Conservation (phyloP, 2,329 filamentous ascomycete genomes). For the Hymenoscyphus albidus region DNA sequence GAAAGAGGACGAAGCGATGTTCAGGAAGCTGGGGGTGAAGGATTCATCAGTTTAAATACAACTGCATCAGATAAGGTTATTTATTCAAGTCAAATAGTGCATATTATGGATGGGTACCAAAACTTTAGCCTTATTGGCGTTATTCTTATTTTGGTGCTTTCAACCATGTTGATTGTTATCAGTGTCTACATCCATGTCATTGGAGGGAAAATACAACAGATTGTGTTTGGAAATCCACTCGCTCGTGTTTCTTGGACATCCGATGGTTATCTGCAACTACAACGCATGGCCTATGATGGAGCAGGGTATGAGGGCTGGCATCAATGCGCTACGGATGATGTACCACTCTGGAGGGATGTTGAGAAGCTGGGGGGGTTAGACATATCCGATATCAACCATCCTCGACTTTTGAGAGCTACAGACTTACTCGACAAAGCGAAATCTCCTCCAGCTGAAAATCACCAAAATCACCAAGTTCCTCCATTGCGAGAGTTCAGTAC, state of each 20-base stretch:
- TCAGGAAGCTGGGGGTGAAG: no score
- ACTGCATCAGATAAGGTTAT: no score
- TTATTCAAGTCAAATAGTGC: no score
- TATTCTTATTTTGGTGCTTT: no score
- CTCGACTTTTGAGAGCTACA: neutral
- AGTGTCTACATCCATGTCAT: no score
- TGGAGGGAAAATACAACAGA: constrained; percentile 11
- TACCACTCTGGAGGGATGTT: neutral
- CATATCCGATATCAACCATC: constrained; percentile 2
- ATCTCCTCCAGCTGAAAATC: no score
- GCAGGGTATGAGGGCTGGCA: constrained; percentile 12
- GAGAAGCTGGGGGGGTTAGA: constrained; percentile 2
- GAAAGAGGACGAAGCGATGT: no score
- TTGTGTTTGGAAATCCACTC: constrained; percentile 4
- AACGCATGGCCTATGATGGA: constrained; percentile 22
- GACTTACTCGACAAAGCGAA: no score
- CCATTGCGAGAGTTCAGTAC: neutral
- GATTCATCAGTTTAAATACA: no score
- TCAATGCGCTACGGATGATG: constrained; percentile 4
- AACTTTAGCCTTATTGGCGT: no score
- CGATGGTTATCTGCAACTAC: constrained; percentile 23
- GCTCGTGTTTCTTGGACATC: constrained; percentile 14
- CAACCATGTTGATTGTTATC: no score
- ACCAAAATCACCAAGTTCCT: neutral
- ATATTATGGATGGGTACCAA: no score